phyloP scores from a whole-genome alignment of 148 eudicot genomes.

The Rhododendron griersonianum region DNA sequence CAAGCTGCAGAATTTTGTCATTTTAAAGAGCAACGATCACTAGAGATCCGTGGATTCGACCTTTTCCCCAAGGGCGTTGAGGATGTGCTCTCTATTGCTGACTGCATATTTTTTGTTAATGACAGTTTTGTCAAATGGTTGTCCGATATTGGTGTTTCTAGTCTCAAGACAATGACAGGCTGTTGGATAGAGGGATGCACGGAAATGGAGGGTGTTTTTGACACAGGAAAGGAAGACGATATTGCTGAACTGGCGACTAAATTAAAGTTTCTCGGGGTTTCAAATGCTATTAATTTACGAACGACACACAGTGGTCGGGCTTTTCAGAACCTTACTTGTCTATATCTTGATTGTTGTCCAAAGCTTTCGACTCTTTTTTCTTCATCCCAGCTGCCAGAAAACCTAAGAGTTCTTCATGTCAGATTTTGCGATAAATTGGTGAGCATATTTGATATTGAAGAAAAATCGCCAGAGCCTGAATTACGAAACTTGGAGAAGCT shows the following conservation, averaged over 20 bases:
- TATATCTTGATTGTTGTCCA: constrained; percentile 33
- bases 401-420: constrained; percentile 20
- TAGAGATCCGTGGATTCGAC: constrained; percentile 23
- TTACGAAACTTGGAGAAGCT: constrained; percentile 12
- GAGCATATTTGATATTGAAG: constrained; percentile 1
- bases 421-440: constrained; percentile 23
- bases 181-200: constrained; percentile 40
- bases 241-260: background rate
- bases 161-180: constrained; percentile 15
- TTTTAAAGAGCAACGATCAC: background rate
- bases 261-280: constrained; percentile 21
- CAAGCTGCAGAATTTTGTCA: constrained; percentile 7
- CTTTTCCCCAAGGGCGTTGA: constrained; percentile 14
- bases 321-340: constrained; percentile 19
- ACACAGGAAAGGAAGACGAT: background rate
- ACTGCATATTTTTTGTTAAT: constrained; percentile 14
- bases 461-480: background rate
- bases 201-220: constrained; percentile 14
- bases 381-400: constrained; percentile 7
- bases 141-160: constrained; percentile 11
- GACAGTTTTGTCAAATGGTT: constrained; percentile 2
- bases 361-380: constrained; percentile 9
- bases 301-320: background rate
- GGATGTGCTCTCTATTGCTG: constrained; percentile 6
- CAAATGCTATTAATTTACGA: constrained; percentile 14